Evolutionary conservation across 257 asterid genomes (phyloP), one percentile per base, ranked within the genome.

Genomic region (Forsythia viridissima): DNA sequence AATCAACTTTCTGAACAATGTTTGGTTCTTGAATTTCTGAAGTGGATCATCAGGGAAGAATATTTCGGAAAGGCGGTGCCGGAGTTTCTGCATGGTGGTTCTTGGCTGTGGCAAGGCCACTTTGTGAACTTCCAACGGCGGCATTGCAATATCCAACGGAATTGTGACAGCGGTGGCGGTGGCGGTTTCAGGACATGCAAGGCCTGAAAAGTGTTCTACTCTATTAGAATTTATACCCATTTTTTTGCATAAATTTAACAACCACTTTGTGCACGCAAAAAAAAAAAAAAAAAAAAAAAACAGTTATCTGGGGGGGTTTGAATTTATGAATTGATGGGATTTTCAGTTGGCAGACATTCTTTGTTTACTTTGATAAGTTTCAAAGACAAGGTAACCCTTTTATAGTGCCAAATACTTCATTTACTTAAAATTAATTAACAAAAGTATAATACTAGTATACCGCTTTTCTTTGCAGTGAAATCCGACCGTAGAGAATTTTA

Each of bases 21-120:
- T 75, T 68, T 94, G 98, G 72, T 94, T 87, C 90, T 92, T 88
- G 79, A 94, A 94, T 85, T 79, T 81, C 5, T 92, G 96, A 15
- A 94, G 87, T 20, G 97, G 98, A 52, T 94, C 97, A 43, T 94
- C 97, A 0, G 98, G 97, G 87, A 94, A 94, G 80, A 94, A 92
- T 13, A 92, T 90, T 83, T 92, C 97, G 8, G 90, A 84, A n/a
- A 92, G 83, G 70, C 92, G 88, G 81, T 80, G 88, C 37, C 87
- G 83, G 37, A 94, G 96, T 86, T 94, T 94, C 83, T 91, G 84
- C 24, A 69, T 69, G 55, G 98, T 87, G 80, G 96, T 91, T 71
- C 81, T 83, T 3, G 82, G 77, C 59, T 94, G 98, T 38, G 97
- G 97, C 73, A 92, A 82, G 79, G 89, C 82, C 30, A 94, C 97